A percentile compares a stretch with the other conserved stretches of the same genome.
phyloP scores from a whole-genome alignment of 345 rosid species.

The Ceriops tagal region DNA sequence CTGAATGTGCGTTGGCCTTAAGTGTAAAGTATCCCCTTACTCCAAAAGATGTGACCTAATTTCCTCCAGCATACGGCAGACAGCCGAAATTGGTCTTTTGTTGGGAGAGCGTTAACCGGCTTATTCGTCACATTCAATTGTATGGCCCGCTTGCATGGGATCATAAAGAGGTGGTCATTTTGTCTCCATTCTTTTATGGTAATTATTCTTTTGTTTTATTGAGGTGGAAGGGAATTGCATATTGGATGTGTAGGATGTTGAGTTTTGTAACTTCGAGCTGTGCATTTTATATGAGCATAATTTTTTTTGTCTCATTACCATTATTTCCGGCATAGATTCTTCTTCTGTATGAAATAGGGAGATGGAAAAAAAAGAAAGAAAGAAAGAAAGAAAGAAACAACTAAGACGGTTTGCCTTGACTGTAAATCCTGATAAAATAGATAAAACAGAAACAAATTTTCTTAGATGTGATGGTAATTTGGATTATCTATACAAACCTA shows the following conservation, averaged over 20 bases:
- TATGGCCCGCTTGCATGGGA: slow-evolving; percentile 14
- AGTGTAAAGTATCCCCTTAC: neutral
- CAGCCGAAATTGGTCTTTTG: slow-evolving; percentile 15
- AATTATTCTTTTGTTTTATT: slow-evolving; percentile 16
- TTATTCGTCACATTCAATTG: neutral
- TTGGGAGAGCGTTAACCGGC: slow-evolving; percentile 16
- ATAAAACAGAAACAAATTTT: no score
- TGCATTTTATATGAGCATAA: slow-evolving; percentile 3
- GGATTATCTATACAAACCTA: no score
- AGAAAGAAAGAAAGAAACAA: no score
- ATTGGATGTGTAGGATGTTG: slow-evolving; percentile 28
- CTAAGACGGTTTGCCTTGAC: no score
- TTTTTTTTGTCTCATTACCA: no score
- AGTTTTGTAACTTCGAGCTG: slow-evolving; percentile 15
- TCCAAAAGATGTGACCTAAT: slow-evolving; percentile 22
- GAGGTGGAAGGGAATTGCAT: slow-evolving; percentile 7
- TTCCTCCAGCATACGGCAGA: slow-evolving; percentile 4
- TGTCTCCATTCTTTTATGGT: slow-evolving; percentile 28
- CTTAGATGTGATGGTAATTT: no score
- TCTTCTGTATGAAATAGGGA: no score
- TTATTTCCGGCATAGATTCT: no score
- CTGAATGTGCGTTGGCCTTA: slow-evolving; percentile 8
- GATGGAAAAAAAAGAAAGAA: no score
- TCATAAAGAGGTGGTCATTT: slow-evolving; percentile 15
- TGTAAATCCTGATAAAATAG: no score